These are phyloP conservation scores for Nicotiana tomentosiformis DNA, from an alignment of 257 asterid genomes.

Conservation along the genomic window DNA sequence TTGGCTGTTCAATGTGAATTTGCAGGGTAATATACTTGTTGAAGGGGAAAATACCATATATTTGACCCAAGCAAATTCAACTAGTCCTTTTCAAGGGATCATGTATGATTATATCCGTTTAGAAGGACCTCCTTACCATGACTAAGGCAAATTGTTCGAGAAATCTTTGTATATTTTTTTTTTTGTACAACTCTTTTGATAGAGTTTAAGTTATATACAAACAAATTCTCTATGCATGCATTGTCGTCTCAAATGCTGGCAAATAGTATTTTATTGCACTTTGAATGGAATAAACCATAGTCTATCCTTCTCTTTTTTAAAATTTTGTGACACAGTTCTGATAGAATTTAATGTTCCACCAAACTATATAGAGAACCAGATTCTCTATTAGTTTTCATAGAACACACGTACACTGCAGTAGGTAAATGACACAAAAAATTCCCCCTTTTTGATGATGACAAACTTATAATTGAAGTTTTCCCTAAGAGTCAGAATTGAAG, in stretches of 20 bases:
- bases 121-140: slow-evolving; percentile 17
- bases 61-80: slow-evolving; percentile 14
- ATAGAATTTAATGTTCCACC: no score
- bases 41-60: slow-evolving; percentile 15
- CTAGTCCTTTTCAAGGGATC: slow-evolving; percentile 15
- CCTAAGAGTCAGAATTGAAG: no score
- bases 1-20: slow-evolving; percentile 44
- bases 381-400: no score
- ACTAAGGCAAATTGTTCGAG: background rate
- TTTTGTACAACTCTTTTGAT: background rate
- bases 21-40: slow-evolving; percentile 26
- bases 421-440: no score
- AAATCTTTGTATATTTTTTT: background rate
- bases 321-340: no score
- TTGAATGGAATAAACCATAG: no score
- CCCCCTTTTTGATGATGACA: no score
- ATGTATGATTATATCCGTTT: slow-evolving; percentile 28
- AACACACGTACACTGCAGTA: no score
- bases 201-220: background rate
- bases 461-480: no score
- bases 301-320: no score
- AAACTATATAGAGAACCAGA: no score
- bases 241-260: background rate
- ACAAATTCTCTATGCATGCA: background rate
- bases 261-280: background rate